Conservation (phyloP, 176 grass and related monocot species). For the barley (Hordeum vulgare) region DNA sequence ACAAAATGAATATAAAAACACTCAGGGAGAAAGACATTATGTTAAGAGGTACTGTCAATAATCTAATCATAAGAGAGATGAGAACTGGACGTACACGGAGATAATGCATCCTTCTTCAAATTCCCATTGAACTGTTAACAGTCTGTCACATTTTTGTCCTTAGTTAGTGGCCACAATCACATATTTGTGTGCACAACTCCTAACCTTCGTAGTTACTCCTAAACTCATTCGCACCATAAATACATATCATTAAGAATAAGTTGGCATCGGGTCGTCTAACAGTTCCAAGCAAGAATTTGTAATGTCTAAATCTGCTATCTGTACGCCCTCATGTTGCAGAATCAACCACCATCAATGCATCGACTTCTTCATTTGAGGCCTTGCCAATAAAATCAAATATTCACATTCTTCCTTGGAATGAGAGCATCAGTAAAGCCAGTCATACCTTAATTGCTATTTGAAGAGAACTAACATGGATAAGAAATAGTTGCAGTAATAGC, state of each 20-base stretch:
- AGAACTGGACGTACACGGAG: too few species aligned
- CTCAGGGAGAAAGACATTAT: too few species aligned
- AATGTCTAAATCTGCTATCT: constrained; percentile 73
- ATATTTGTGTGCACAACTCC: too few species aligned
- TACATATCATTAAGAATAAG: neutral
- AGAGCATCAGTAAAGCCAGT: constrained; percentile 25
- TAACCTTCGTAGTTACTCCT: neutral
- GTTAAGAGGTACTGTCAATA: too few species aligned
- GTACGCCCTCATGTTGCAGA: too few species aligned
- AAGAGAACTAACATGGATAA: neutral
- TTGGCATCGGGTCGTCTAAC: neutral
- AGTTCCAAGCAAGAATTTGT: neutral
- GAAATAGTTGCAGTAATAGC: constrained; percentile 1
- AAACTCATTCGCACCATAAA: constrained; percentile 85
- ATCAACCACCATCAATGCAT: constrained; percentile 63
- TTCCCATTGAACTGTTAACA: too few species aligned
- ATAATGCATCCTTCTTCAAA: too few species aligned
- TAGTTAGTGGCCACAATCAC: too few species aligned
- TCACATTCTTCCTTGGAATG: constrained; percentile 97
- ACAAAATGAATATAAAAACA: too few species aligned
- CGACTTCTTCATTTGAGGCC: constrained; percentile 78
- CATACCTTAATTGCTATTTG: neutral
- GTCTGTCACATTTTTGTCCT: too few species aligned
- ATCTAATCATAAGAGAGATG: too few species aligned
- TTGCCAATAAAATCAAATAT: constrained; percentile 75